phyloP scores from a whole-genome alignment of 106 monocot species.

The Narthecium ossifragum region DNA sequence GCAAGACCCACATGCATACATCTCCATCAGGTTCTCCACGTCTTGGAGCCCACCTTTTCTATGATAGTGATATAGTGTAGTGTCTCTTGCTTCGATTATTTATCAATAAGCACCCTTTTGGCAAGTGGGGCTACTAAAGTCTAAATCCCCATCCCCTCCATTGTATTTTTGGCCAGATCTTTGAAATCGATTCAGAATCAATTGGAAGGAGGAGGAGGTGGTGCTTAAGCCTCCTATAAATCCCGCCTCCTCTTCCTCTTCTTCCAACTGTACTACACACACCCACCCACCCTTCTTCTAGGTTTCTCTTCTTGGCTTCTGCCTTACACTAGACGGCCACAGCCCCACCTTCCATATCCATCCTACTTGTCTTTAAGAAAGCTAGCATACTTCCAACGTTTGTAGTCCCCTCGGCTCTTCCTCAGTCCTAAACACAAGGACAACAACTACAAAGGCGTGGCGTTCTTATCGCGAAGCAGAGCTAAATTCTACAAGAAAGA shows the following conservation, averaged over 20 bases:
- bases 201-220: background rate
- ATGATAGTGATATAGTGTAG: background rate
- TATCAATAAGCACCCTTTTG: no score
- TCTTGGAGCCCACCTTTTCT: background rate
- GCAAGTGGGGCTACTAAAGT: background rate
- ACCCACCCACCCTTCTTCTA: background rate
- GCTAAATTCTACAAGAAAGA: no score
- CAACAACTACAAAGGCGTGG: no score
- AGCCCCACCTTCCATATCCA: no score
- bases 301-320: background rate
- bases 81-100: no score
- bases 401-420: no score
- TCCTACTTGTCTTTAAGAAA: no score
- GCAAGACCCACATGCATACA: constrained; percentile 26
- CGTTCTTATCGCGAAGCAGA: no score
- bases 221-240: constrained; percentile 1
- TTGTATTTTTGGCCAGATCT: background rate
- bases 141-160: constrained; percentile 1
- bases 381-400: no score
- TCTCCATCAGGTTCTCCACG: constrained; percentile 2
- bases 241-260: background rate
- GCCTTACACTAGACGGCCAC: no score
- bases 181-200: background rate
- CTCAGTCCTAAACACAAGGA: no score
- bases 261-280: background rate